phyloP scores from a whole-genome alignment of 2,329 filamentous ascomycete genomes.

The Tolypocladium nubicola region DNA sequence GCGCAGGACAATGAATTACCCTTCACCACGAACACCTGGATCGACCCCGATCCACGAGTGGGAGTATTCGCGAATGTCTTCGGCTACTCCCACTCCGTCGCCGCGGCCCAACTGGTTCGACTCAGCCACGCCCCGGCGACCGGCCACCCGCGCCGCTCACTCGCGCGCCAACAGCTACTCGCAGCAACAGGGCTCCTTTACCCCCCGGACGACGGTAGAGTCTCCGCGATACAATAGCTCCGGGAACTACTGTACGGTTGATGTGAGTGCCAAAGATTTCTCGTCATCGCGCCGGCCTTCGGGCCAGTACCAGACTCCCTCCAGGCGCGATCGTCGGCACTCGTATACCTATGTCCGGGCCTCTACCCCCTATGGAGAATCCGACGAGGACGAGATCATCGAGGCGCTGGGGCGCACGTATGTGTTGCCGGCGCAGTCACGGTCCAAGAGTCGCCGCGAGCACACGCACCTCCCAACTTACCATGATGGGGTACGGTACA shows the following conservation, averaged over 20 bases:
- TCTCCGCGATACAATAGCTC: constrained; percentile 53
- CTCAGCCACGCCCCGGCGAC: constrained; percentile 37
- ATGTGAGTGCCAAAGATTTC: constrained; percentile 51
- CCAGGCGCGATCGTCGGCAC: constrained; percentile 42
- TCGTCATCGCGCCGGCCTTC: constrained; percentile 31
- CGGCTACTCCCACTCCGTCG: constrained; percentile 46
- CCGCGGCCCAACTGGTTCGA: constrained; percentile 42
- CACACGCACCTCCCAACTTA: constrained; percentile 26
- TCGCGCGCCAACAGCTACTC: constrained; percentile 27
- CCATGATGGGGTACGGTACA: constrained; percentile 42
- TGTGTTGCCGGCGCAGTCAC: constrained; percentile 39
- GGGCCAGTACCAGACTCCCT: constrained; percentile 18
- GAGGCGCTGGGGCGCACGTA: constrained; percentile 43
- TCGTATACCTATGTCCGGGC: constrained; percentile 49
- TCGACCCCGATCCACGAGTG: constrained; percentile 40
- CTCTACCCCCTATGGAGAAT: constrained; percentile 49
- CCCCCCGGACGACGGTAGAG: constrained; percentile 37
- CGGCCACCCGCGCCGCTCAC: constrained; percentile 39
- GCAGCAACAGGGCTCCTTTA: constrained; percentile 22
- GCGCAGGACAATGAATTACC: constrained; percentile 27
- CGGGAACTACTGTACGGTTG: constrained; percentile 53
- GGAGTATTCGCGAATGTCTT: constrained; percentile 41
- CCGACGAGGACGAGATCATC: constrained; percentile 53
- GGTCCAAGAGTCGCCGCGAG: constrained; percentile 20
- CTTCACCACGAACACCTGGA: constrained; percentile 29